phyloP scores from a whole-genome alignment of 495 filamentous ascomycete species.

The Echria macrotheca region DNA sequence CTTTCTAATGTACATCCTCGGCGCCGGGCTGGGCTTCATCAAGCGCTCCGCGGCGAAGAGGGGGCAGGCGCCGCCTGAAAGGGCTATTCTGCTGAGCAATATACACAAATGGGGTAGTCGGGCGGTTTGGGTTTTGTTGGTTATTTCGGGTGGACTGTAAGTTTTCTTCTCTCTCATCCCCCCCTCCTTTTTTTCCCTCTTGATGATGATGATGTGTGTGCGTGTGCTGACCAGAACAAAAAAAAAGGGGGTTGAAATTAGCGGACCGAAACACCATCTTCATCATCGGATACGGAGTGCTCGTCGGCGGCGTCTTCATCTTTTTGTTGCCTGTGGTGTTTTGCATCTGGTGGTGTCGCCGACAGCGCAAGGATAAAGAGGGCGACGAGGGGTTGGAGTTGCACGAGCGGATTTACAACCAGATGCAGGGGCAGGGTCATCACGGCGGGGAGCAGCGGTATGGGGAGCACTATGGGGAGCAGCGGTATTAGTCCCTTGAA shows the following conservation, averaged over 20 bases:
- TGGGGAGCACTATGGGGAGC: no score
- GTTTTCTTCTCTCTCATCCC: constrained; percentile 7
- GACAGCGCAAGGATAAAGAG: constrained; percentile 8
- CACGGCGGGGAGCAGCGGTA: no score
- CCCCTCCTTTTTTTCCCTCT: no score
- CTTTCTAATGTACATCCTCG: constrained; percentile 44
- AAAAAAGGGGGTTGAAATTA: constrained; percentile 23
- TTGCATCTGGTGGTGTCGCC: constrained; percentile 20
- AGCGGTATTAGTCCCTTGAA: no score
- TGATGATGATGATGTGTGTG: not conserved
- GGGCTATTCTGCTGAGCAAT: constrained; percentile 3
- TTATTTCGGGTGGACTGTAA: constrained; percentile 29
- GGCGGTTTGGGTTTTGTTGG: constrained; percentile 24
- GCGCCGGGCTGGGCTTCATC: constrained; percentile 43
- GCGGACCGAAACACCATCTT: constrained; percentile 13
- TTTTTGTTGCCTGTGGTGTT: constrained; percentile 21
- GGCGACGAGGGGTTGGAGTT: constrained; percentile 13
- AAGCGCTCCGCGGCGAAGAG: constrained; percentile 40
- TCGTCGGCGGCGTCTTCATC: constrained; percentile 18
- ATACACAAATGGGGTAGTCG: constrained; percentile 21
- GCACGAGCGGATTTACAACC: constrained; percentile 22
- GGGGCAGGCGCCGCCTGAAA: constrained; percentile 27
- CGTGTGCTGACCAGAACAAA: not conserved
- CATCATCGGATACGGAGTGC: constrained; percentile 24
- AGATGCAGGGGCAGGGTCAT: constrained; percentile 1